Evolutionary conservation across 73 alveolate genomes (phyloP), one percentile per base, ranked within the genome.

Genomic region (Paramecium sonneborni): DNA sequence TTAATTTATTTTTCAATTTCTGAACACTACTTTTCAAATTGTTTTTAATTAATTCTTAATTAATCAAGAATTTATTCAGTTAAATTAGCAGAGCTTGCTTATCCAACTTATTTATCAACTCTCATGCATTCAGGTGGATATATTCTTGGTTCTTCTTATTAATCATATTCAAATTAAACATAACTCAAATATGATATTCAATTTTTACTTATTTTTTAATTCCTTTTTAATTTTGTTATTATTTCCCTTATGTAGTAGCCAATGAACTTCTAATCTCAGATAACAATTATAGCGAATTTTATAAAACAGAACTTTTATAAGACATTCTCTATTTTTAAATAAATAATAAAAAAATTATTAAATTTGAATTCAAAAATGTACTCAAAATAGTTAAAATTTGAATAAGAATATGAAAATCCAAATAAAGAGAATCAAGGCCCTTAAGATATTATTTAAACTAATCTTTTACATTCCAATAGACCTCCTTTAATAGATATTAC

Each of bases 401-500:
- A 52, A 21, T 28, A 52, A 30, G 68, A 52, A 52, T 52, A 52
- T 7, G 84, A 67, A 67, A 67, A 67, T 11, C 84, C 84, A 2
- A 67, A 67, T 67, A 67, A 67, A 67, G 84, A 67, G 44, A 67
- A 67, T 67, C 46, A 67, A 67, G 48, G 48, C 38, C 84, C 84
- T 3, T 67, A 30, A 6, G 84, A 67, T 11, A 67, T 67, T 67
- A 32, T 10, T 11, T 26, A 32, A 30, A 21, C 20, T 14, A 32
- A 32, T 6, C 84, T n/a, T 1, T 30, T 67, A 30, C 43, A 26
- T 32, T 67, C 38, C 6, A 67, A 67, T 12, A 67, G 84, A 67
- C 48, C 84, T 67, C 84, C 84, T 2, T 67, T 67, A 67, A 67
- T 15, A 67, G 84, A 67, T 67, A 67, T 67, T 30, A 67, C 84